Evolutionary conservation across 2,329 filamentous ascomycete genomes (phyloP), one percentile per base, ranked within the genome.

Genomic region (Cytospora leucostoma): DNA sequence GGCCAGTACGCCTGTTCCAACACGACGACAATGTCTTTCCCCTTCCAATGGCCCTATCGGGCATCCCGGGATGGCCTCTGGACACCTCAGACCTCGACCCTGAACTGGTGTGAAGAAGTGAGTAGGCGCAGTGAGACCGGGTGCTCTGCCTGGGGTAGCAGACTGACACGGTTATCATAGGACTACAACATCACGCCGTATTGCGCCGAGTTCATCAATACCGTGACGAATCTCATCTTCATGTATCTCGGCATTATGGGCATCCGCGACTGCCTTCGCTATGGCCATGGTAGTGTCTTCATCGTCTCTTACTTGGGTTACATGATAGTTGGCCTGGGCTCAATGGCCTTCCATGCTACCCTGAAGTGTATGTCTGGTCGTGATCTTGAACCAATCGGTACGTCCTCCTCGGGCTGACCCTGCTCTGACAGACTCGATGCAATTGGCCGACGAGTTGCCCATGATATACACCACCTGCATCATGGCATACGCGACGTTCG

Each of bases 151-250:
- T 15, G n/a, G 32, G 17, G 50, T 7, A n/a, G 19, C 33, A 35
- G 15, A 57, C 55, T 65, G 32, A 65, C 34, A 7, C 27, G 6
- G 17, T 33, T 54, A 50, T 59, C 32, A 6, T 56, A 60, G 32
- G 58, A 56, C 33, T 59, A 77, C 68, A 76, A 74, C 64, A 73
- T 77, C 63, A 75, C 72, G 3, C 69, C 67, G 15, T 77, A 76
- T 67, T 74, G 72, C 58, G 75, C 75, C 47, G 75, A 76, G 67
- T 66, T 74, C 21, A 70, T 77, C 65, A 77, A 91, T 76, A 91
- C 91, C 4, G 71, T 93, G 37, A 97, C 92, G 38, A 97, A 97
- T 74, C 74, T 90, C 3, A 78, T 95, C 32, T 97, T 97, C 75
- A 81, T 96, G 69, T 90, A 83, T 74, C 83, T 96, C 21, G 92